phyloP scores from a whole-genome alignment of 345 rosid species.

The Acer yangbiense region DNA sequence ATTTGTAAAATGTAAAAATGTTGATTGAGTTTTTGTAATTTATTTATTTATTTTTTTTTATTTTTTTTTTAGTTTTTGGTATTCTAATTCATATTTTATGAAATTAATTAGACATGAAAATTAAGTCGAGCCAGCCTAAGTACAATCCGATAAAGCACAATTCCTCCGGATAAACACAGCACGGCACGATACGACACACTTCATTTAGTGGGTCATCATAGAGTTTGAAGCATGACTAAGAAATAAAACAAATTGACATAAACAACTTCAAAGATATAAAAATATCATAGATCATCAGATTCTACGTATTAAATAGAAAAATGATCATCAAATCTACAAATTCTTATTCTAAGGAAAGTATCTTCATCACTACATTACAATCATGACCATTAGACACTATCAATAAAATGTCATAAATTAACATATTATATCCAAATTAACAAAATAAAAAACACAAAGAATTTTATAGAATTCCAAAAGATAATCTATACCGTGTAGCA shows the following conservation, averaged over 20 bases:
- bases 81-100: no score
- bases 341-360: background rate
- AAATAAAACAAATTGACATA: background rate
- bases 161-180: no score
- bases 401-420: background rate
- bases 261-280: no score
- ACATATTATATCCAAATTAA: background rate
- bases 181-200: no score
- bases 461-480: slow-evolving; percentile 12
- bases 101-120: no score
- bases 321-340: background rate
- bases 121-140: no score
- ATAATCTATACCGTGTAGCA: background rate
- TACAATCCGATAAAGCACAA: no score
- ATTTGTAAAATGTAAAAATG: no score
- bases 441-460: slow-evolving; percentile 20
- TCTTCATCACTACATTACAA: background rate
- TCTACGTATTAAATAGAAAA: background rate
- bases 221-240: background rate
- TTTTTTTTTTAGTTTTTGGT: no score
- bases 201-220: background rate
- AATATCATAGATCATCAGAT: background rate
- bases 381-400: background rate
- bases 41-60: no score
- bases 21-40: no score